These are phyloP conservation scores for Fusarium globosum DNA, from an alignment of 2,329 filamentous ascomycete genomes.

Conservation along the genomic window DNA sequence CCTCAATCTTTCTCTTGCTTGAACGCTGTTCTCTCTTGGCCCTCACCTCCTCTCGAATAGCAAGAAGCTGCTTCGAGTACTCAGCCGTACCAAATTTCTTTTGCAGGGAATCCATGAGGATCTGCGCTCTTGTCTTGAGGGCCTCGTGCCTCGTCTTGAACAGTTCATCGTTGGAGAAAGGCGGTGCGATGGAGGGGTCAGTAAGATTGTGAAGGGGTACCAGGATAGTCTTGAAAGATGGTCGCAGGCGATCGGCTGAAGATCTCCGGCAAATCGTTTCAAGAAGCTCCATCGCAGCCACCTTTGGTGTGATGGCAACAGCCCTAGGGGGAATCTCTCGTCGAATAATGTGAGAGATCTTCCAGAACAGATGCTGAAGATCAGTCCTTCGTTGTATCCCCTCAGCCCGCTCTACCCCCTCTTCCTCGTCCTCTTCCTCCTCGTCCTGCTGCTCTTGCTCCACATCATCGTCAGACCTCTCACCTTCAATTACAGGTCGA, in stretches of 20 bases:
- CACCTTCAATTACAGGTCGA: constrained; percentile 52
- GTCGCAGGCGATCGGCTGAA: constrained; percentile 64
- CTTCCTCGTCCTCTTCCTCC: constrained; percentile 58
- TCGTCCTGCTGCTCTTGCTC: constrained; percentile 57
- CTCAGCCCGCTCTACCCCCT: constrained; percentile 57
- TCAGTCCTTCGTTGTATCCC: constrained; percentile 54
- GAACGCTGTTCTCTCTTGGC: constrained; percentile 78
- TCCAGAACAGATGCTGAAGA: constrained; percentile 81
- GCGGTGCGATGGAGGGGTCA: constrained; percentile 78
- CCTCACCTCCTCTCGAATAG: constrained; percentile 78
- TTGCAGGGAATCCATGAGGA: constrained; percentile 85
- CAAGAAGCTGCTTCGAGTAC: constrained; percentile 79
- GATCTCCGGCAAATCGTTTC: constrained; percentile 75
- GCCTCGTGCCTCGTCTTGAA: constrained; percentile 77
- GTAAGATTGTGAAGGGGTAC: constrained; percentile 82
- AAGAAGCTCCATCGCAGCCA: constrained; percentile 79
- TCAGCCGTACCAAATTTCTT: constrained; percentile 83
- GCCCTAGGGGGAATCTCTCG: constrained; percentile 75
- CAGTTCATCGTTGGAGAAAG: constrained; percentile 75
- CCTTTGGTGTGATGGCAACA: constrained; percentile 76
- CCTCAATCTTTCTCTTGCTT: constrained; percentile 89
- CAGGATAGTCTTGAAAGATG: constrained; percentile 71
- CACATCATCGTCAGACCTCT: constrained; percentile 52
- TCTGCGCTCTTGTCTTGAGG: constrained; percentile 77
- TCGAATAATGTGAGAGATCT: constrained; percentile 81